Evolutionary conservation across 768 basidiomycete genomes (phyloP).

Genomic region (Pholiota conissans): DNA sequence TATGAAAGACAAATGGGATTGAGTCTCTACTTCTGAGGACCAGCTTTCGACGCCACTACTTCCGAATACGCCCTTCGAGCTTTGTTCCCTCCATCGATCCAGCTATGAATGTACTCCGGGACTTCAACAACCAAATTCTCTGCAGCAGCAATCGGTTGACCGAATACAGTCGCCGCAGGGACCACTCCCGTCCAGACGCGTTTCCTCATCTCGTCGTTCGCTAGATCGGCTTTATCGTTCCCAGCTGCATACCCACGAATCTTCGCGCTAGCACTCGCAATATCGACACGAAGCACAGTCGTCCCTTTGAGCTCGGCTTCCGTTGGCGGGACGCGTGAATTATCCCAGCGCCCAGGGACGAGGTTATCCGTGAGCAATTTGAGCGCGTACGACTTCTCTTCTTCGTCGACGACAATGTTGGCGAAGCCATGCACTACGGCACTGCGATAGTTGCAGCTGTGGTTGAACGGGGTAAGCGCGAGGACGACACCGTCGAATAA

Average conservation of each 20-base stretch:
- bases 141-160: conserved; percentile 17
- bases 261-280: conserved; percentile 29
- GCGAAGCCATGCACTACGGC: conserved; percentile 27
- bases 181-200: conserved; percentile 27
- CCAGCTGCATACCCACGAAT: conserved; percentile 19
- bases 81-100: conserved; percentile 14
- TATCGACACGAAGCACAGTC: conserved; percentile 24
- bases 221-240: conserved; percentile 24
- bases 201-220: conserved; percentile 12
- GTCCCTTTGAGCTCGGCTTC: conserved; percentile 24
- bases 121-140: conserved; percentile 18
- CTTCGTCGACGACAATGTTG: conserved; percentile 15
- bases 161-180: conserved; percentile 16
- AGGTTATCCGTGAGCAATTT: conserved; percentile 24
- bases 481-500: conserved; percentile 28
- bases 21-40: not conserved
- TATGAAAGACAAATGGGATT: no score
- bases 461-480: conserved; percentile 28
- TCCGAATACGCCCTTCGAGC: conserved; percentile 12
- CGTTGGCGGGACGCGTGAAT: conserved; percentile 26
- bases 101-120: conserved; percentile 13
- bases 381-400: conserved; percentile 25
- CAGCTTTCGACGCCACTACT: not conserved
- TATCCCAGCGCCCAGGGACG: conserved; percentile 21
- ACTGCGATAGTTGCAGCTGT: conserved; percentile 28